Conservation (phyloP, 352 stramenopile genomes). For the Phytopythium vexans region DNA sequence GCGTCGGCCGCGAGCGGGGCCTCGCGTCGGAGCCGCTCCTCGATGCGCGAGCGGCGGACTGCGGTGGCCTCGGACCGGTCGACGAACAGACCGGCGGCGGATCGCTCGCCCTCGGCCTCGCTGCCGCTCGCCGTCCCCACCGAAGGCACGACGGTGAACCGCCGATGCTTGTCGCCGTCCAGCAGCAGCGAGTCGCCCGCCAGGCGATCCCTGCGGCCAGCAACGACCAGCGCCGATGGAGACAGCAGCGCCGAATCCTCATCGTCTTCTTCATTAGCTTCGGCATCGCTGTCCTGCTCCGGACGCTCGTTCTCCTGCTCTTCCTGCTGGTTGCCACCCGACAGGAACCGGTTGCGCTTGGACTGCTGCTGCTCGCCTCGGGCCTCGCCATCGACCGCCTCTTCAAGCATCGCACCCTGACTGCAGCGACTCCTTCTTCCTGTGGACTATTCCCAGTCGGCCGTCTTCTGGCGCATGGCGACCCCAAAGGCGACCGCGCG, state of each 20-base stretch:
- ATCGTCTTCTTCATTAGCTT: neutral
- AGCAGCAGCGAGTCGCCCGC: neutral
- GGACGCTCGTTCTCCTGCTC: neutral
- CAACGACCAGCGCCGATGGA: neutral
- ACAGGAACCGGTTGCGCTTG: slow-evolving; percentile 4
- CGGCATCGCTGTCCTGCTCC: too few species aligned
- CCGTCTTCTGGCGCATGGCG: neutral
- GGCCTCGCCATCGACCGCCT: neutral
- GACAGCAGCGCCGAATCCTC: neutral
- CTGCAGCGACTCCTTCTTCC: neutral
- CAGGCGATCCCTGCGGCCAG: neutral
- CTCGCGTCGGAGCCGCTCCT: slow-evolving; percentile 1
- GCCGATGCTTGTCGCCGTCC: slow-evolving; percentile 1
- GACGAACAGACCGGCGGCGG: neutral
- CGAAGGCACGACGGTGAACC: neutral
- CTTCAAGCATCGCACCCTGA: neutral
- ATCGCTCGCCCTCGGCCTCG: too few species aligned
- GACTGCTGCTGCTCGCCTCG: neutral
- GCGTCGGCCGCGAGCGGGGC: neutral
- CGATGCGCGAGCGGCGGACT: slow-evolving; percentile 1
- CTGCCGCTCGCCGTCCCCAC: neutral
- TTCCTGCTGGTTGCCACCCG: neutral
- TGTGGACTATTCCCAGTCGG: neutral
- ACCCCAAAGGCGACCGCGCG: slow-evolving; percentile 23
- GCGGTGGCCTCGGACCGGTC: neutral